These are phyloP conservation scores for Xylariomycetidae sp. DNA, from an alignment of 2,329 filamentous ascomycete genomes.

Conservation along the genomic window DNA sequence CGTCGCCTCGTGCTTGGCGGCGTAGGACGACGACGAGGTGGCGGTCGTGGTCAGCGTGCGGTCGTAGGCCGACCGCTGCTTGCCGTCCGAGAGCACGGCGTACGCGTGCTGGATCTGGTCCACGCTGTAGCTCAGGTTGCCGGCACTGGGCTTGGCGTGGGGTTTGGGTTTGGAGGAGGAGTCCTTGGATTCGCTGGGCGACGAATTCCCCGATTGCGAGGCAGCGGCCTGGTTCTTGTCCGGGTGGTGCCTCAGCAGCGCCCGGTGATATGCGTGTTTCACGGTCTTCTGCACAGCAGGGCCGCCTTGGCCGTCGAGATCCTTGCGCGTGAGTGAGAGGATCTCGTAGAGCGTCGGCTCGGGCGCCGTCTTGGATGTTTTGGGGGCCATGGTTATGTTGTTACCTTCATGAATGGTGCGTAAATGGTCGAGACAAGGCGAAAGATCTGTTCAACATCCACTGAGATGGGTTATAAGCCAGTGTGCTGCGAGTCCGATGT, in stretches of 20 bases:
- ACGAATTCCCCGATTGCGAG: background rate
- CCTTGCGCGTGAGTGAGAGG: conserved; percentile 46
- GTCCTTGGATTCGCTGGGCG: conserved; percentile 5
- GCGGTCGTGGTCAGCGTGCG: conserved; percentile 31
- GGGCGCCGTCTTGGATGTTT: conserved; percentile 20
- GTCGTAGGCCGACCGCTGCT: conserved; percentile 49
- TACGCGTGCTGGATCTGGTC: conserved; percentile 60
- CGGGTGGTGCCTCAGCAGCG: conserved; percentile 60
- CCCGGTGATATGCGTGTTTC: conserved; percentile 58
- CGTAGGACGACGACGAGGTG: conserved; percentile 4
- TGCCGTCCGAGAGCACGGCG: conserved; percentile 45
- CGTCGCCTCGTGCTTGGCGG: conserved; percentile 13
- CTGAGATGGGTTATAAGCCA: too few relatives aligned
- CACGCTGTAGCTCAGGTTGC: conserved; percentile 40
- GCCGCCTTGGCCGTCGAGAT: conserved; percentile 39
- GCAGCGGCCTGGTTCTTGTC: conserved; percentile 40
- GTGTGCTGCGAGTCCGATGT: too few relatives aligned
- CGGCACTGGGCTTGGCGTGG: conserved; percentile 1
- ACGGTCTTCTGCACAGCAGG: conserved; percentile 38
- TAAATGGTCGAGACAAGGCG: conserved; percentile 1
- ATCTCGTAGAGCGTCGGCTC: conserved; percentile 54
- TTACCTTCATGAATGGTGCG: background rate
- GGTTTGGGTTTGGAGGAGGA: conserved; percentile 7
- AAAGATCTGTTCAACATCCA: too few relatives aligned
- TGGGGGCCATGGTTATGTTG: conserved; percentile 18